Conservation (phyloP, 2,329 filamentous ascomycete genomes). For the Dryadomyces quercivorus region DNA sequence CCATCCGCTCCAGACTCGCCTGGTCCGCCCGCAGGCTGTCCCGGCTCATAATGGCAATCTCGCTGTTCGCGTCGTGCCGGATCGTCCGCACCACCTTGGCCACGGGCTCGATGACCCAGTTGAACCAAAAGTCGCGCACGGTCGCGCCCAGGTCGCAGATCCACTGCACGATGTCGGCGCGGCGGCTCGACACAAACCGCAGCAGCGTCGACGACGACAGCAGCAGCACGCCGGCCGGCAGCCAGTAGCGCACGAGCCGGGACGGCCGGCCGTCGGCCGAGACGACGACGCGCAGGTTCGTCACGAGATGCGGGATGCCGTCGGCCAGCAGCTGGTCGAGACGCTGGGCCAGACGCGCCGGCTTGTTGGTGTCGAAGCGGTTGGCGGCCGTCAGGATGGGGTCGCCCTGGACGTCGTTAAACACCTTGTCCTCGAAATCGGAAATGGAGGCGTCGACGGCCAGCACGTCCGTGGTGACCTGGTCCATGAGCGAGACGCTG, state of each 20-base stretch:
- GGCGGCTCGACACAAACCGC: conserved; percentile 60
- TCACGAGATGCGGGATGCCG: conserved; percentile 55
- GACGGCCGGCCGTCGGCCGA: conserved; percentile 63
- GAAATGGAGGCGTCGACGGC: conserved; percentile 47
- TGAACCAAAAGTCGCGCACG: conserved; percentile 79
- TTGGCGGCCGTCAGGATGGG: conserved; percentile 43
- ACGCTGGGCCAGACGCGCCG: conserved; percentile 50
- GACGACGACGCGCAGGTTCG: conserved; percentile 42
- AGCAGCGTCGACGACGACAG: conserved; percentile 82
- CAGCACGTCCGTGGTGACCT: conserved; percentile 62
- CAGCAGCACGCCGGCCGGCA: conserved; percentile 58
- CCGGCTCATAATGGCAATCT: conserved; percentile 94
- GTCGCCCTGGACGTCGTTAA: conserved; percentile 49
- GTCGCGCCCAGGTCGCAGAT: conserved; percentile 68
- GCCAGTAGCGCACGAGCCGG: conserved; percentile 72
- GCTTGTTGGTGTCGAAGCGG: conserved; percentile 37
- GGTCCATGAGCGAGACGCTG: conserved; percentile 77
- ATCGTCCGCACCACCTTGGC: conserved; percentile 83
- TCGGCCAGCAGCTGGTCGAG: conserved; percentile 56
- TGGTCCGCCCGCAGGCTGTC: conserved; percentile 83
- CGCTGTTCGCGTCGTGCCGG: conserved; percentile 79
- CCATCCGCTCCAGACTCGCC: conserved; percentile 91
- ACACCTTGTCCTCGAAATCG: conserved; percentile 55
- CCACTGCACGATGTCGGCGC: conserved; percentile 70
- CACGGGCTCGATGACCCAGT: conserved; percentile 85